Base-by-base conservation (phyloP, 163 green algal species). In the Scenedesmus sp. region DNA sequence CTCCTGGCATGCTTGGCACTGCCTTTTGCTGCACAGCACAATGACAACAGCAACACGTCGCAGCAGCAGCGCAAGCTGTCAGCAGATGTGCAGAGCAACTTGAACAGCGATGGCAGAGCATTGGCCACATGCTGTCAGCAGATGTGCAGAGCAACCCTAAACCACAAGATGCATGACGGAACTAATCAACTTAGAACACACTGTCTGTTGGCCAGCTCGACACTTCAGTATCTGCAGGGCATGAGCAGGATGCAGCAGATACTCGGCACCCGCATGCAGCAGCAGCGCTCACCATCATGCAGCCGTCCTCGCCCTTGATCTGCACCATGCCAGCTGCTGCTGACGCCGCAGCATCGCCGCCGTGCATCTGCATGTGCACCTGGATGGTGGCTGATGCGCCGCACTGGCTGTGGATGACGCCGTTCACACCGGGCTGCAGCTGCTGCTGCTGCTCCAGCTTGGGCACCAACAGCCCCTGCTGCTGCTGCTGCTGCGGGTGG, bases 11-110 rank as follows among this genome's bases (percentile, higher is more conserved):
- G 55, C 9, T 85, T 3, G 73, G 23, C n/a, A 85, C 87, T 52
- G 87, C 73, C 73, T 85, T 91, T 62, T 91, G 87, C 87, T 86
- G 87, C 70, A 79, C 70, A 86, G 70, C 70, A 84, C 9, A 59
- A 26, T 26, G 85, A 12, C 26, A 55, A 15, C 56, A 88, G 23
- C 8, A 60, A 81, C 84, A 74, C 18, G 70, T 46, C 20, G 66
- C 56, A 88, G 83, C 83, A 77, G 83, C 57, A 88, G 7, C 18
- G 4, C 26, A 76, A 56, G 9, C 23, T 3, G 23, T 79, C 5
- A 52, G 70, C 18, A 23, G 3, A 23, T 52, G 23, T 52, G 70
- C 18, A 79, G 3, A 2, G 10, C 64, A 15, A 79, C 23, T 3
- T 79, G 6, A 52, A 2, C 70, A 79, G 16, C 10, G 7, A 56